phyloP scores from a whole-genome alignment of 2,329 filamentous ascomycete genomes.

The Leptographium lundbergii region DNA sequence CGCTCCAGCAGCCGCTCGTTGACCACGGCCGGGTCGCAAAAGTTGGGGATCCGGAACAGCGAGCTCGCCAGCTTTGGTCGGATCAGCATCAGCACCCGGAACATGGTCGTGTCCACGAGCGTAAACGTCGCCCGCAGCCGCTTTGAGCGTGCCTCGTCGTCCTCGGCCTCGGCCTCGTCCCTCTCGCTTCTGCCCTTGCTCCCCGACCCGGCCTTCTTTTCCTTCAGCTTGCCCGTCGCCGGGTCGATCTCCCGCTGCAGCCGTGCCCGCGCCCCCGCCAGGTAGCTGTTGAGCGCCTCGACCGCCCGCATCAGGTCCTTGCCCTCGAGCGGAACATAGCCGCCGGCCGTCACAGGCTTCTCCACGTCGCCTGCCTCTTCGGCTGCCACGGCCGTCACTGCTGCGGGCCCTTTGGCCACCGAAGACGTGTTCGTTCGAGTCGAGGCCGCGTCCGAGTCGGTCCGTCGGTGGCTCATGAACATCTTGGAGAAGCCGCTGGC shows the following conservation, averaged over 20 bases:
- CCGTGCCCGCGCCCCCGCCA: constrained; percentile 68
- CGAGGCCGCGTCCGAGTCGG: constrained; percentile 42
- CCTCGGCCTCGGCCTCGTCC: constrained; percentile 23
- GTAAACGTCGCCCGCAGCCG: constrained; percentile 66
- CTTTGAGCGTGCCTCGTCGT: constrained; percentile 51
- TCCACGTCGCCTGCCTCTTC: neutral
- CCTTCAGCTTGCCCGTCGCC: constrained; percentile 48
- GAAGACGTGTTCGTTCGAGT: constrained; percentile 31
- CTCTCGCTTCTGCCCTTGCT: neutral
- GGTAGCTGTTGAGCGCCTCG: constrained; percentile 71
- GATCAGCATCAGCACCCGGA: constrained; percentile 90
- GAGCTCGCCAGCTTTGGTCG: constrained; percentile 74
- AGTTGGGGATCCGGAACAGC: constrained; percentile 90
- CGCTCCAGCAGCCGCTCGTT: constrained; percentile 85
- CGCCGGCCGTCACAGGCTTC: neutral
- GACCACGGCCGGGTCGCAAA: constrained; percentile 90
- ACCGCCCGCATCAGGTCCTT: constrained; percentile 77
- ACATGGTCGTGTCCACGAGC: constrained; percentile 85
- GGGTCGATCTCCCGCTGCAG: constrained; percentile 51
- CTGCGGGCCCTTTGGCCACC: constrained; percentile 22
- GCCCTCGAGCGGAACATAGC: constrained; percentile 42
- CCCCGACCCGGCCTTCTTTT: constrained; percentile 26
- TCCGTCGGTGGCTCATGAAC: constrained; percentile 35
- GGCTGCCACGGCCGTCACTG: neutral
- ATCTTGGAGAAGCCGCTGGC: constrained; percentile 39